Percentiles rank a stretch among this genome's conserved stretches.
These are phyloP conservation scores for Rhizopus sp. DNA, from an alignment of 371 early-diverging fungal genomes.

Conservation along the genomic window DNA sequence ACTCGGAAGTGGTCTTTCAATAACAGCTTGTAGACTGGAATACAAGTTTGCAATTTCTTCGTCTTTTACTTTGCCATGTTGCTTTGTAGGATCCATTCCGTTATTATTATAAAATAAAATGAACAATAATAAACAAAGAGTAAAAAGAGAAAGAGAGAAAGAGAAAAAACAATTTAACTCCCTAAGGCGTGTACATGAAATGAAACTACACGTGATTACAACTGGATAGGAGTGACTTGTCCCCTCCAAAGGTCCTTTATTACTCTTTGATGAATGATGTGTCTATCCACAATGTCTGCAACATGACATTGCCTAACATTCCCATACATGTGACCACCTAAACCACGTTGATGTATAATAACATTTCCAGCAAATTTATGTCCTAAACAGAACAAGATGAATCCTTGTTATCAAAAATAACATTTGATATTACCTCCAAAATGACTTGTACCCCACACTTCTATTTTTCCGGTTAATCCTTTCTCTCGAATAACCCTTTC, in stretches of 20 bases:
- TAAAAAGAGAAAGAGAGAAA: neutral
- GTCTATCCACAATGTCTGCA: conserved; percentile 43
- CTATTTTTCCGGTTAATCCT: conserved; percentile 28
- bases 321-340: conserved; percentile 55
- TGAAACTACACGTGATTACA: conserved; percentile 1
- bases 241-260: conserved; percentile 51
- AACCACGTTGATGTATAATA: conserved; percentile 46
- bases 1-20: conserved; percentile 44
- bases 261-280: conserved; percentile 43
- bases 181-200: neutral
- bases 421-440: conserved; percentile 42
- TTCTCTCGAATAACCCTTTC: conserved; percentile 26
- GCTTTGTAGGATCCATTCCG: neutral
- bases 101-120: neutral
- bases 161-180: conserved; percentile 1
- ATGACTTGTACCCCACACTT: conserved; percentile 51
- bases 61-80: conserved; percentile 35
- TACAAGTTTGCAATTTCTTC: conserved; percentile 62
- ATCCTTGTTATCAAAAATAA: neutral
- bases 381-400: conserved; percentile 24
- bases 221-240: conserved; percentile 34
- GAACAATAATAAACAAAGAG: too few relatives aligned
- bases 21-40: conserved; percentile 56
- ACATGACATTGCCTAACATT: conserved; percentile 54
- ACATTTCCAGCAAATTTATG: conserved; percentile 56